A percentile compares a stretch with the other conserved stretches of the same genome.
Conservation (phyloP, 495 filamentous ascomycete genomes). For the Penicillium parvum region DNA sequence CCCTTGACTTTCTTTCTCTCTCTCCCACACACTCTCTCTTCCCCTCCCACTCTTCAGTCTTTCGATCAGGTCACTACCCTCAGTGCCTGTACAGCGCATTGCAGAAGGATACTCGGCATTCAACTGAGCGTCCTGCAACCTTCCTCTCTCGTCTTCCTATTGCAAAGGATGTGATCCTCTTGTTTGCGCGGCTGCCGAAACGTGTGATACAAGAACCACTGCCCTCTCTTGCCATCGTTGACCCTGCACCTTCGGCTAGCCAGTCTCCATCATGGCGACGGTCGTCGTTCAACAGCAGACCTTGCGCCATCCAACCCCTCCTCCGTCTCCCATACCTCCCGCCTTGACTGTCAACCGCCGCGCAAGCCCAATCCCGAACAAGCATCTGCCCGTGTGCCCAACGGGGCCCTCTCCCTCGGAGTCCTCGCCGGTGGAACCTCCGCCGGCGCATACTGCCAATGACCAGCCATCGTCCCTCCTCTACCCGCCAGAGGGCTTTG, state of each 20-base stretch:
- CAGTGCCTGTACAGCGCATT: too few relatives aligned
- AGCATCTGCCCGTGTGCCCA: slow-evolving; percentile 82
- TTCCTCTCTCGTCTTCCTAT: background rate
- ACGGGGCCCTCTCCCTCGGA: slow-evolving; percentile 62
- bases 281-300: slow-evolving; percentile 46
- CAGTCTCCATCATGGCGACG: slow-evolving; percentile 42
- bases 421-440: slow-evolving; percentile 47
- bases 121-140: background rate
- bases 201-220: slow-evolving; percentile 2
- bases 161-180: slow-evolving; percentile 15
- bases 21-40: slow-evolving; percentile 8
- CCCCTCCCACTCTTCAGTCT: background rate
- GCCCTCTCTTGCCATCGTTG: background rate
- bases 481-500: slow-evolving; percentile 65
- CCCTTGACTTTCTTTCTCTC: too few relatives aligned
- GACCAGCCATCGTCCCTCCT: slow-evolving; percentile 61
- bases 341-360: slow-evolving; percentile 40
- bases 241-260: slow-evolving; percentile 1
- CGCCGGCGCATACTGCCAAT: slow-evolving; percentile 31
- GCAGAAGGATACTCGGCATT: background rate
- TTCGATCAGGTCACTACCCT: too few relatives aligned
- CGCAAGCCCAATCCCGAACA: slow-evolving; percentile 74
- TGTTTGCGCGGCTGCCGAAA: slow-evolving; percentile 7
- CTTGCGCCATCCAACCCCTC: slow-evolving; percentile 45
- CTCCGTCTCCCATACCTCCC: slow-evolving; percentile 35